Percentiles rank a stretch among this genome's conserved stretches.
These are phyloP conservation scores for Gynostemma pentaphyllum DNA, from an alignment of 306 rosid species.

Conservation along the genomic window DNA sequence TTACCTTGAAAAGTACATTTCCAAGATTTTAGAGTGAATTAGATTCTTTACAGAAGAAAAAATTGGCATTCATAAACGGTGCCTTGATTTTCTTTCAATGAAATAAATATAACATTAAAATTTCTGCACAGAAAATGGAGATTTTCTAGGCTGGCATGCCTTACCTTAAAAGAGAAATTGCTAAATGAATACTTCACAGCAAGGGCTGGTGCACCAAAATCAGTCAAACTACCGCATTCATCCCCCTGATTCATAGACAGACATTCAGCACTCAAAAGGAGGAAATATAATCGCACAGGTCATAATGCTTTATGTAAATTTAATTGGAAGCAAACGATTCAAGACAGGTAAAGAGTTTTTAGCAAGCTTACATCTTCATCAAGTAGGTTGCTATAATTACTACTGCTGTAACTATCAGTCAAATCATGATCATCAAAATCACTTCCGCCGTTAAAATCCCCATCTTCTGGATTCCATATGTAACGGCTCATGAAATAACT, in stretches of 20 bases:
- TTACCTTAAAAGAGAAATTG: slow-evolving; percentile 96
- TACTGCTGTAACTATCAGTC: slow-evolving; percentile 73
- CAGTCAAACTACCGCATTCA: slow-evolving; percentile 73
- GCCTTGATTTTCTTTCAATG: slow-evolving; percentile 3
- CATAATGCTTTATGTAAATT: background rate
- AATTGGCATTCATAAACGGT: slow-evolving; percentile 3
- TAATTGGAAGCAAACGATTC: background rate
- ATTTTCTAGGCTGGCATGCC: slow-evolving; percentile 1
- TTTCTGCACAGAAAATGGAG: slow-evolving; percentile 2
- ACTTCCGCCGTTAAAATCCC: slow-evolving; percentile 65
- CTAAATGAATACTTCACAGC: slow-evolving; percentile 73
- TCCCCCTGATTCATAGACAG: slow-evolving; percentile 54
- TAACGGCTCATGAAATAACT: slow-evolving; percentile 97
- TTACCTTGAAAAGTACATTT: background rate
- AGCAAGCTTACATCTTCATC: slow-evolving; percentile 65
- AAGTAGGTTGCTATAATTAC: slow-evolving; percentile 50
- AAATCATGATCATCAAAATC: slow-evolving; percentile 74
- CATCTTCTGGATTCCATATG: slow-evolving; percentile 93
- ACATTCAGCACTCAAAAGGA: background rate
- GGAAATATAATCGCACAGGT: background rate
- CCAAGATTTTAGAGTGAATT: background rate
- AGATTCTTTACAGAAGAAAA: background rate
- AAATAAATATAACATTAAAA: background rate
- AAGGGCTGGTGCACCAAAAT: slow-evolving; percentile 40
- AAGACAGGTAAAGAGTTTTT: background rate